Evolutionary conservation across 768 basidiomycete genomes (phyloP), one percentile per base, ranked within the genome.

Genomic region (Cystofilobasidium ferigula): DNA sequence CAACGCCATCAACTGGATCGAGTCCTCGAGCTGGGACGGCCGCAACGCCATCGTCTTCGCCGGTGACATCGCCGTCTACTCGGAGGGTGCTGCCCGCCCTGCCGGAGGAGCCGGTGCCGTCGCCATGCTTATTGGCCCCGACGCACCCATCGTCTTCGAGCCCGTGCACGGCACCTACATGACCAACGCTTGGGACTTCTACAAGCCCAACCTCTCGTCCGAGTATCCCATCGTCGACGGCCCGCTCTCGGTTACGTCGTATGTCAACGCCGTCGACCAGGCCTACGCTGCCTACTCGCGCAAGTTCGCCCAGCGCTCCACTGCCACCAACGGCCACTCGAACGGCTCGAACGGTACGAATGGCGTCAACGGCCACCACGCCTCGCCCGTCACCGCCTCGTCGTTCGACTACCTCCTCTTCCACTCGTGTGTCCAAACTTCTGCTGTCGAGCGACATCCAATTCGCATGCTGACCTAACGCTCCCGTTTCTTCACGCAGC

Each of bases 1-100:
- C 85, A 99, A 99, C 78, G 88, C 90, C 57, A 81, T 94, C 74
- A 99, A 99, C 82, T 99, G 95, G 95, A 80, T 97, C 68, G 94
- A 99, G 76, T 88, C 86, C 40, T 85, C 84, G 58, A 90, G 87
- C 7, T 99, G 94, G 95, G 94, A 99, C 72, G 94, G 94, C 58
- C 84, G 94, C 62, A 91, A 94, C 75, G 94, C 95, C 14, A 92
- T 99, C 69, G 92, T 98, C 69, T 91, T 98, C 58, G 85, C 84
- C 38, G 95, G 92, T 68, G 95, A 99, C 74, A 97, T 99, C 73
- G 95, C 95, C 51, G 87, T 98, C 72, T 99, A 99, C 76, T 93
- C 92, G 26, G 91, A 95, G 77, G 95, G 95, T 63, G 81, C 85
- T 45, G 93, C 93, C 32, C 85, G 95, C 62, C 94, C 95, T 10